These are phyloP conservation scores for Aspergillus sp. DNA, from an alignment of 2,329 filamentous ascomycete species.

Conservation along the genomic window DNA sequence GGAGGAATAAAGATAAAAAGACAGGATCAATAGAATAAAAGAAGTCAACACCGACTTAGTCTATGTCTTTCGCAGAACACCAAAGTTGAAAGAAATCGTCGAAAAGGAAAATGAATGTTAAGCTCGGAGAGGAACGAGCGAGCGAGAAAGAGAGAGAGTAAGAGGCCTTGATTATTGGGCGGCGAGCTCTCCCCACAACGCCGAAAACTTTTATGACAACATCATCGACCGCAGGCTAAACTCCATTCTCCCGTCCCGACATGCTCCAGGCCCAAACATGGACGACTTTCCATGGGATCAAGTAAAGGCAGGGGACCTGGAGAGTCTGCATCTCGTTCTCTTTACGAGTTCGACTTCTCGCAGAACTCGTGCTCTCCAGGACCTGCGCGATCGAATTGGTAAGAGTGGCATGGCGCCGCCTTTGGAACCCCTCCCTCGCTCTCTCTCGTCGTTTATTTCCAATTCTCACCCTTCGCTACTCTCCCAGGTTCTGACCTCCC, in stretches of 20 bases:
- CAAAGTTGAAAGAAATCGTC: neutral
- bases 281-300: conserved; percentile 46
- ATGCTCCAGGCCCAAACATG: conserved; percentile 38
- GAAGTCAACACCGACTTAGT: neutral
- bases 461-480: conserved; percentile 11
- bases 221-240: conserved; percentile 16
- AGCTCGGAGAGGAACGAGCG: neutral
- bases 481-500: conserved; percentile 34
- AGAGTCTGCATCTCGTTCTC: conserved; percentile 39
- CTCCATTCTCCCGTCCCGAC: conserved; percentile 10
- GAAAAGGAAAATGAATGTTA: neutral
- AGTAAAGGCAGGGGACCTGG: conserved; percentile 42
- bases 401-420: conserved; percentile 15
- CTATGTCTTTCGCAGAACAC: neutral
- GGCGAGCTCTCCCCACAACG: conserved; percentile 24
- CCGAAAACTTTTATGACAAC: conserved; percentile 44
- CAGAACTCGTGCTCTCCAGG: conserved; percentile 42
- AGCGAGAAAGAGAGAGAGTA: conserved; percentile 7
- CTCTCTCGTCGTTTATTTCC: neutral
- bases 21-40: neutral
- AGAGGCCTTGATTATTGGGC: conserved; percentile 15
- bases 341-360: conserved; percentile 44
- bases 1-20: neutral
- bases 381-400: conserved; percentile 47
- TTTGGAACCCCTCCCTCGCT: neutral